phyloP scores from a whole-genome alignment of 805 yeast genomes.

The Starmera quercuum region DNA sequence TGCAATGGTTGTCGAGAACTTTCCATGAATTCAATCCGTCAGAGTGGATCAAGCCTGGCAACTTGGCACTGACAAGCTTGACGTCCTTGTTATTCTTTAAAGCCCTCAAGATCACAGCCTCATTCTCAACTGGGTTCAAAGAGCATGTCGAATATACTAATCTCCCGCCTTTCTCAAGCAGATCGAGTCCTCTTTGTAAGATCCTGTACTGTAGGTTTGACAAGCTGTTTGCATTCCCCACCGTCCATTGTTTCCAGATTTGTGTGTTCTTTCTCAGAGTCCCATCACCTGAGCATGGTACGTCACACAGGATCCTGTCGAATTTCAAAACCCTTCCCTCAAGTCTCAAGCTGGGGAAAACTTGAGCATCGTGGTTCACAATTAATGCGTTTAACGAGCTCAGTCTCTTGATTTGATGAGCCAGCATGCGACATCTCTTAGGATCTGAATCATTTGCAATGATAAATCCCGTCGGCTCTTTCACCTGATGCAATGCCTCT shows the following conservation, averaged over 20 bases:
- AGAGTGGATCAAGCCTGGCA: constrained; percentile 74
- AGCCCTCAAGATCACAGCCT: constrained; percentile 92
- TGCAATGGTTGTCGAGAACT: constrained; percentile 75
- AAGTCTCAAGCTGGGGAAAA: constrained; percentile 72
- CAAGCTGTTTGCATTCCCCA: constrained; percentile 83
- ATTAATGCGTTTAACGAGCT: constrained; percentile 89
- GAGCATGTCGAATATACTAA: constrained; percentile 96
- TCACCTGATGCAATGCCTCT: constrained; percentile 73
- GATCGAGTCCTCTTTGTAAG: constrained; percentile 80
- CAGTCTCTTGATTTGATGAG: constrained; percentile 91
- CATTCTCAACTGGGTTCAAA: constrained; percentile 91
- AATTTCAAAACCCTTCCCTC: constrained; percentile 54
- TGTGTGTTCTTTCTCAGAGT: constrained; percentile 95
- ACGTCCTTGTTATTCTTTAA: constrained; percentile 71
- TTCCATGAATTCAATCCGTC: constrained; percentile 78
- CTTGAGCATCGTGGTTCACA: constrained; percentile 94
- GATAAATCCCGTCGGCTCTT: constrained; percentile 75
- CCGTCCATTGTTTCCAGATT: constrained; percentile 93
- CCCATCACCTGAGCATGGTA: constrained; percentile 98
- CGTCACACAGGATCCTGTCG: constrained; percentile 93
- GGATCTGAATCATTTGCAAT: constrained; percentile 95
- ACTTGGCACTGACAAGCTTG: constrained; percentile 60
- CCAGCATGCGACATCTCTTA: constrained; percentile 94
- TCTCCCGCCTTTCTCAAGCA: constrained; percentile 84
- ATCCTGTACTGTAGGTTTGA: constrained; percentile 86